Percentiles rank a stretch among this genome's conserved stretches.
phyloP scores from a whole-genome alignment of 2,329 filamentous ascomycete species.

The Talaromyces sp. region DNA sequence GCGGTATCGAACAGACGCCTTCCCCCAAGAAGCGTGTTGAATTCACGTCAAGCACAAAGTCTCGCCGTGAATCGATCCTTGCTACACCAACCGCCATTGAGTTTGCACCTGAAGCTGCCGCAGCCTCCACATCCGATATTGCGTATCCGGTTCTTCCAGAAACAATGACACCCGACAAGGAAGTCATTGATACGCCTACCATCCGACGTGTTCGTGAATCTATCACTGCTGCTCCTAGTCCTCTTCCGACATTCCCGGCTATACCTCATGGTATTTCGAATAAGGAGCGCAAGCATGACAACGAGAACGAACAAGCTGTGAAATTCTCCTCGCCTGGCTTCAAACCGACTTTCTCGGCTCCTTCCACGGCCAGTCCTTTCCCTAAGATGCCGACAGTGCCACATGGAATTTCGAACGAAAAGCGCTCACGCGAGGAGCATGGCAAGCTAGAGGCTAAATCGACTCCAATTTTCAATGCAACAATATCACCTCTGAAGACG shows the following conservation, averaged over 20 bases:
- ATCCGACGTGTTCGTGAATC: conserved; percentile 44
- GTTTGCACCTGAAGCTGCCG: conserved; percentile 28
- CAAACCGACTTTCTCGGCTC: background rate
- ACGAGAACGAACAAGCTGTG: background rate
- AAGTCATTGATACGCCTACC: conserved; percentile 31
- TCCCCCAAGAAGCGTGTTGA: conserved; percentile 76
- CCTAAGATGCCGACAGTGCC: conserved; percentile 36
- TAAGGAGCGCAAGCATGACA: conserved; percentile 34
- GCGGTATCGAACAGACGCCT: conserved; percentile 59
- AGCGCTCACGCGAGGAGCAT: conserved; percentile 28
- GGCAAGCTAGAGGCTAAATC: conserved; percentile 10
- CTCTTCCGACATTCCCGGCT: conserved; percentile 33
- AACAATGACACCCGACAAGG: conserved; percentile 38
- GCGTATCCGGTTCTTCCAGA: conserved; percentile 40
- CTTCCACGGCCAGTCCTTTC: conserved; percentile 21
- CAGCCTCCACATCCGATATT: conserved; percentile 30
- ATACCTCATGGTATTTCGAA: conserved; percentile 40
- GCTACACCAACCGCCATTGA: conserved; percentile 46
- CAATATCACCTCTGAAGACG: conserved; percentile 22
- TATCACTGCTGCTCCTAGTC: conserved; percentile 22
- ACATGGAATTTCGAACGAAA: conserved; percentile 40
- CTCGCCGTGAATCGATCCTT: conserved; percentile 36
- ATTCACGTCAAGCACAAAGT: conserved; percentile 71
- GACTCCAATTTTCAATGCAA: conserved; percentile 27
- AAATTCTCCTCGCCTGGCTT: background rate